Base-by-base conservation (phyloP, 2,329 filamentous ascomycete species). In the Sporothrix pallida region DNA sequence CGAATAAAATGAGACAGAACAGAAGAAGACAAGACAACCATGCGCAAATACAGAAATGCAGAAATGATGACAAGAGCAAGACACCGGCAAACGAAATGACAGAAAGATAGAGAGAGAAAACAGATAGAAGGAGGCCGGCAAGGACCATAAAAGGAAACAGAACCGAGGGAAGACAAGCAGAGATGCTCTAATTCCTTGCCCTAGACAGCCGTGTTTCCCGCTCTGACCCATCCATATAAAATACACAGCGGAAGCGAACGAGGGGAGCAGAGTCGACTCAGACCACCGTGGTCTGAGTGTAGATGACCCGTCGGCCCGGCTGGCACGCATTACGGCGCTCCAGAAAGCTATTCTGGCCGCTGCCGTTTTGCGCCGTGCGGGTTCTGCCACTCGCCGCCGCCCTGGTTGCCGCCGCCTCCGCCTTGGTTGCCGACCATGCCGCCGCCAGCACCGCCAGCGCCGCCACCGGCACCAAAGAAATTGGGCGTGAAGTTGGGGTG, bases 361-460 rank as follows among this genome's bases (percentile, higher is more conserved):
- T 92, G 91, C 77, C 93, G 87, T 84, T 96, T 96, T 3, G 91
- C 90, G 44, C 92, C 92, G 77, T 95, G 93, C 6, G 93, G 93
- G 79, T 95, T 95, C 86, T 92, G 93, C 82, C 89, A 90, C 72
- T 91, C 90, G 74, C 90, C 83, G 73, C 82, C 82, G 67, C 82
- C 83, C 76, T 87, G 86, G 78, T 86, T 83, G 72, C 82, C 83
- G 67, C 82, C 84, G 56, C 70, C 56, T 2, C 56, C 54, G 9
- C 56, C 46, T 20, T 37, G 46, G 46, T 81, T 82, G 44, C 73
- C 72, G 7, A 65, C 72, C 68, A 83, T 83, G 70, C 83, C 83
- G 73, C 86, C 85, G 69, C 42, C 69, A 50, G 20, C 63, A 26
- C 48, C 50, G 37, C 37, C 26, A 52, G 81, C 82, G 23, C 70